These are phyloP conservation scores for Umbelopsis sp. DNA, from an alignment of 371 early-diverging fungal genomes.

Conservation along the genomic window DNA sequence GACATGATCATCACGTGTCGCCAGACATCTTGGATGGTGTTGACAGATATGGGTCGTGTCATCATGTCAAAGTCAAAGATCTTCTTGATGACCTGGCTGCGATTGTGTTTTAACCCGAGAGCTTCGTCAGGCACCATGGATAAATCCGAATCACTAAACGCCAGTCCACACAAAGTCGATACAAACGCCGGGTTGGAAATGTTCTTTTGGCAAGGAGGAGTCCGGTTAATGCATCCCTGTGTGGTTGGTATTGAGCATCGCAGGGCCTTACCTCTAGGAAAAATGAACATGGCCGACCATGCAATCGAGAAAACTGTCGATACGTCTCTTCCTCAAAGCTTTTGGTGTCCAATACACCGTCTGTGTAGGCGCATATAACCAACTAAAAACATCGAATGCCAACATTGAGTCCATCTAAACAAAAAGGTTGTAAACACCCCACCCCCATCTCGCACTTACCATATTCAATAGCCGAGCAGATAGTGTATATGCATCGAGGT, in stretches of 20 bases:
- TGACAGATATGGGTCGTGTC: constrained; percentile 6
- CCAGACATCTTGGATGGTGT: constrained; percentile 5
- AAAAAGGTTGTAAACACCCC: too few relatives aligned
- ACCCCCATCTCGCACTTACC: background rate
- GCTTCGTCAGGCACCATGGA: background rate
- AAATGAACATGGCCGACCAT: constrained; percentile 4
- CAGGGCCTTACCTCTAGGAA: constrained; percentile 1
- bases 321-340: constrained; percentile 16
- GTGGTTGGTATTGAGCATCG: background rate
- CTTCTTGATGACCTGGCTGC: background rate
- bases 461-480: background rate
- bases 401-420: background rate
- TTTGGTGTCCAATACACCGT: background rate
- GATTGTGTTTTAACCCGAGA: background rate
- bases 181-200: constrained; percentile 3
- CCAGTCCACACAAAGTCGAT: background rate
- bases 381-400: background rate
- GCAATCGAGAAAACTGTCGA: background rate
- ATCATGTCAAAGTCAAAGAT: constrained; percentile 9
- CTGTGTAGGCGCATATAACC: constrained; percentile 7
- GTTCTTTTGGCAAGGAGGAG: background rate
- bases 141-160: constrained; percentile 5
- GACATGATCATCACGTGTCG: constrained; percentile 8
- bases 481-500: background rate
- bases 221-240: too few relatives aligned